Evolutionary conservation across 345 rosid genomes (phyloP), one percentile per base, ranked within the genome.

Genomic region (Moricandia moricandioides): DNA sequence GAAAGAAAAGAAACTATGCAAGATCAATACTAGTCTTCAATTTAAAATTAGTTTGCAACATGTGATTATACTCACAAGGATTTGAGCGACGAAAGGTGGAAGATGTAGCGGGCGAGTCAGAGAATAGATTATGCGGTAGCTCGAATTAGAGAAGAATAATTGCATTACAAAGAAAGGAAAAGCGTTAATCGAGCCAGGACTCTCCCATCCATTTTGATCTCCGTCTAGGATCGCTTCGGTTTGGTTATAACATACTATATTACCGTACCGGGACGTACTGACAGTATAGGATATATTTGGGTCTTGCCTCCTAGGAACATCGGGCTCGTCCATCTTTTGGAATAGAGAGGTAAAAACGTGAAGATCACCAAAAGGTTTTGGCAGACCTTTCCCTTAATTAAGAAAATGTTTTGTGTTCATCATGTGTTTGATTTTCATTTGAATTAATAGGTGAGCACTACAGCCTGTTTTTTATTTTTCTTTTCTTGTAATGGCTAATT

Each of bases 51-150:
- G 60, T 27, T 39, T 27, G 45, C 18, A 31, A 49, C 47, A 67
- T 60, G n/a, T 10, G 43, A 52, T 40, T 2, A 21, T 21, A 78
- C 74, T 73, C 69, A 79, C 82, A 45, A 79, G 72, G 66, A 79
- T 39, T 49, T 79, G 82, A 49, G 82, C 73, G 51, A 75, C 79
- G 52, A 79, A 75, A 64, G 79, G 79, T 63, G 82, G 82, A 69
- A 79, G 29, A n/a, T 8, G 5, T 4, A 79, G 33, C 45, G 72
- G 72, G 0, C 79, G 72, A 29, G 26, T 63, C 40, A 79, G 3
- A 31, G 71, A 58, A 24, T 69, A 70, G 52, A 79, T 1, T 0
- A 65, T 0, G 10, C 72, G 79, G 40, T 70, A 79, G 16, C 0
- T 4, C 12, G 70, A 13, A 30, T 79, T 79, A 12, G 82, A 62